Percentiles rank a stretch among this genome's conserved stretches.
Evolutionary conservation across 164 flowering plant species (phyloP).

Genomic region (Piper betle): DNA sequence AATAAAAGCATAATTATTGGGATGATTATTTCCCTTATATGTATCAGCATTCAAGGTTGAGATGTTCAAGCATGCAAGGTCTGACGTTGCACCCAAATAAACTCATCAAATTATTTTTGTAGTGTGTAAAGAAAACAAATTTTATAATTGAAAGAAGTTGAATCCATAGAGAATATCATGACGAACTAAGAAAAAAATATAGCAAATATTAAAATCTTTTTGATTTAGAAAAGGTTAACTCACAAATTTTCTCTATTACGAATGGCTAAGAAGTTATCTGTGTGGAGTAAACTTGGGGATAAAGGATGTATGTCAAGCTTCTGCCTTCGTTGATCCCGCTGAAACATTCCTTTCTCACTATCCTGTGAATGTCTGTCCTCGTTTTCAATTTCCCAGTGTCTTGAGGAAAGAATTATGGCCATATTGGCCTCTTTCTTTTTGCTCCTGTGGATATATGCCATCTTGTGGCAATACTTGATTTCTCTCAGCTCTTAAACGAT

Average conservation of each 20-base stretch:
- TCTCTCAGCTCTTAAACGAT: slow-evolving; percentile 60
- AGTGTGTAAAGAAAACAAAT: not conserved
- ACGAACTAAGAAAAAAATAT: not conserved
- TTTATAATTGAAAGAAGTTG: not conserved
- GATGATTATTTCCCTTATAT: too few species aligned
- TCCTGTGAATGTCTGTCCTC: slow-evolving; percentile 37
- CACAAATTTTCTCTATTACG: slow-evolving; percentile 55
- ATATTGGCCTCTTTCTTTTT: slow-evolving; percentile 21
- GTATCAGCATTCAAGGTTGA: not conserved
- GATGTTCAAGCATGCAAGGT: not conserved
- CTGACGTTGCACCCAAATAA: not conserved
- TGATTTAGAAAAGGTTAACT: slow-evolving; percentile 19
- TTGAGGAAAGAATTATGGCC: slow-evolving; percentile 25
- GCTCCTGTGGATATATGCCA: slow-evolving; percentile 18
- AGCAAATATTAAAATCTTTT: not conserved
- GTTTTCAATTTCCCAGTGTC: slow-evolving; percentile 52
- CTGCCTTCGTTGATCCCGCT: slow-evolving; percentile 35
- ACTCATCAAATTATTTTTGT: not conserved
- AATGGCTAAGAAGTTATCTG: slow-evolving; percentile 25
- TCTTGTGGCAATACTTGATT: slow-evolving; percentile 92
- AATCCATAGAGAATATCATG: too few species aligned
- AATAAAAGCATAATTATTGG: not conserved
- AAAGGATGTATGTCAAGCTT: slow-evolving; percentile 35
- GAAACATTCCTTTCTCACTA: slow-evolving; percentile 18
- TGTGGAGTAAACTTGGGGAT: slow-evolving; percentile 83